Percentiles rank a stretch among this genome's conserved stretches.
These are phyloP conservation scores for Boletus semigastroideus DNA, from an alignment of 1,284 basidiomycete genomes.

Conservation along the genomic window DNA sequence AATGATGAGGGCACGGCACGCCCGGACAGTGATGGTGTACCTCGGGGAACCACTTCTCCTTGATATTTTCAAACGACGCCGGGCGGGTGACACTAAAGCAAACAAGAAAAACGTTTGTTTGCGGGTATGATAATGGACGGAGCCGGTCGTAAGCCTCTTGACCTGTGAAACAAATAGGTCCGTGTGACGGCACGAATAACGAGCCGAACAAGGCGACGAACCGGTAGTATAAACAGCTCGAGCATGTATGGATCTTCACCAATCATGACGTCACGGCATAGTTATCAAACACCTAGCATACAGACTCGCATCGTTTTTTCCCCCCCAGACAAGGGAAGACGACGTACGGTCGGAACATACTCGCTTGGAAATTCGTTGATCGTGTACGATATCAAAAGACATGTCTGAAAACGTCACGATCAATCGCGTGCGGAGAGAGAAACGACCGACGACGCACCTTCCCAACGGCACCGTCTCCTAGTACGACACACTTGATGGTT, in stretches of 20 bases:
- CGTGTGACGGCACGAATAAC: not conserved
- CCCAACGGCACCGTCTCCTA: constrained; percentile 99
- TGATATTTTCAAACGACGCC: constrained; percentile 99
- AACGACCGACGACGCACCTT: constrained; percentile 66
- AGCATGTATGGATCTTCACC: constrained; percentile 99
- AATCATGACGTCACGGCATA: constrained; percentile 99
- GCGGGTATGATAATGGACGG: too few species aligned
- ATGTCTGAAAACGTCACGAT: constrained; percentile 64
- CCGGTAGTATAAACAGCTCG: constrained; percentile 97
- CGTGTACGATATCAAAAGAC: constrained; percentile 98
- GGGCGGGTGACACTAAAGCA: constrained; percentile 99
- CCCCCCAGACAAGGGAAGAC: constrained; percentile 5
- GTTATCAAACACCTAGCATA: constrained; percentile 87
- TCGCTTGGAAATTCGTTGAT: constrained; percentile 99
- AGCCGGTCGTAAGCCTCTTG: too few species aligned
- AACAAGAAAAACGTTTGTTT: constrained; percentile 56
- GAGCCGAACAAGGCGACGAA: constrained; percentile 34
- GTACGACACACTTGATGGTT: constrained; percentile 98
- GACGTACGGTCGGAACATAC: constrained; percentile 95
- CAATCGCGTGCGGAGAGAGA: constrained; percentile 8
- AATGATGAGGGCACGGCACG: constrained; percentile 97
- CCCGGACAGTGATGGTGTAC: constrained; percentile 99
- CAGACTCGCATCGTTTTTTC: constrained; percentile 26
- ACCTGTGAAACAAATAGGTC: not conserved
- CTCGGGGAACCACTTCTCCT: constrained; percentile 99